A percentile compares a stretch with the other conserved stretches of the same genome.
Conservation (phyloP, 2,329 filamentous ascomycete genomes). For the Monilinia vaccinii-corymbosi region DNA sequence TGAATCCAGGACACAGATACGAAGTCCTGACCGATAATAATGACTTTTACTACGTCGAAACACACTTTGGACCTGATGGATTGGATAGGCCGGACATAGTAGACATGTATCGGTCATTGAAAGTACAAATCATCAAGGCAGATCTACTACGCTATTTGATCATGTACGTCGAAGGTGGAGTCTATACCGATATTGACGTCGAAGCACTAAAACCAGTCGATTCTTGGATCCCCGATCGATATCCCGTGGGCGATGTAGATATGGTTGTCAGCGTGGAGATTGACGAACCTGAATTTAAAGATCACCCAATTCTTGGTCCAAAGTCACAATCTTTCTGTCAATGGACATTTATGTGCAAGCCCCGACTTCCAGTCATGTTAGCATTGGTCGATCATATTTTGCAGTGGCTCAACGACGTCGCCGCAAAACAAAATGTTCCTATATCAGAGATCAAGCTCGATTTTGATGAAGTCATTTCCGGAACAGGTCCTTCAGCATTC, state of each 20-base stretch:
- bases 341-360: slow-evolving; percentile 67
- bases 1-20: slow-evolving; percentile 53
- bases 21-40: slow-evolving; percentile 51
- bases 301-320: slow-evolving; percentile 56
- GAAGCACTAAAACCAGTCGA: slow-evolving; percentile 42
- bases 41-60: slow-evolving; percentile 57
- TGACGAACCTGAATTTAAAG: slow-evolving; percentile 54
- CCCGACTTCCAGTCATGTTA: slow-evolving; percentile 58
- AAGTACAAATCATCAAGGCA: slow-evolving; percentile 55
- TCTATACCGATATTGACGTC: slow-evolving; percentile 52
- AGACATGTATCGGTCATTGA: slow-evolving; percentile 48
- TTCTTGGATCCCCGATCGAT: slow-evolving; percentile 52
- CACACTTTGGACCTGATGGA: slow-evolving; percentile 55
- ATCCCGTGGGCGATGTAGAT: slow-evolving; percentile 54
- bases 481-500: slow-evolving; percentile 65
- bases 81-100: slow-evolving; percentile 60
- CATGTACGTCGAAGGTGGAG: slow-evolving; percentile 55
- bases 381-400: slow-evolving; percentile 60
- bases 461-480: slow-evolving; percentile 64
- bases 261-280: slow-evolving; percentile 65
- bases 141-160: slow-evolving; percentile 56
- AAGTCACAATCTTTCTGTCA: slow-evolving; percentile 66
- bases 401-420: slow-evolving; percentile 52
- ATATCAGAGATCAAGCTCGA: slow-evolving; percentile 55
- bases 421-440: slow-evolving; percentile 47